Percentiles rank a stretch among this genome's conserved stretches.
These are phyloP conservation scores for Tylopilus vinaceipallidus DNA, from an alignment of 768 basidiomycete genomes.

Conservation along the genomic window DNA sequence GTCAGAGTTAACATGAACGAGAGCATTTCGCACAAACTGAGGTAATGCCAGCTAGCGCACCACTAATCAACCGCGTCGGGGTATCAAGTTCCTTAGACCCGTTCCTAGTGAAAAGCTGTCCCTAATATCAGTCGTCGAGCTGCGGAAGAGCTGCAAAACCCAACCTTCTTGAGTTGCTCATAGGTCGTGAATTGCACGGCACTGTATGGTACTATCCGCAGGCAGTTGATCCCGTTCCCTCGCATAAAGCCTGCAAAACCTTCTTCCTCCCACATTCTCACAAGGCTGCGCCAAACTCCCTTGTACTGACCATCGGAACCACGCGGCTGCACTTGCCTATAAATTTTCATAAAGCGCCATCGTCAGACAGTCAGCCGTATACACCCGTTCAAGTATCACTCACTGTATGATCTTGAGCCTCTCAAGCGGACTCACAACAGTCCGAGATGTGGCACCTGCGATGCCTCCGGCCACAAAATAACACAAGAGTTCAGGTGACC, in stretches of 20 bases:
- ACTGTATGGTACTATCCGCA: slow-evolving; percentile 92
- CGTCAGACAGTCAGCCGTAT: slow-evolving; percentile 1
- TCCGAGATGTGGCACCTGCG: slow-evolving; percentile 72
- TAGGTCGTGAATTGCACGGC: slow-evolving; percentile 87
- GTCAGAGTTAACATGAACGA: slow-evolving; percentile 6
- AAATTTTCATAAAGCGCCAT: slow-evolving; percentile 1
- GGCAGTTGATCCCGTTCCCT: slow-evolving; percentile 89
- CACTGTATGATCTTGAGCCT: slow-evolving; percentile 96
- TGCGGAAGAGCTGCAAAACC: not conserved
- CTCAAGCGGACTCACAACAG: slow-evolving; percentile 90
- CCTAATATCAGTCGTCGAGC: slow-evolving; percentile 28
- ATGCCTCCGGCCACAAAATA: slow-evolving; percentile 57
- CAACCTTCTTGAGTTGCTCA: slow-evolving; percentile 85
- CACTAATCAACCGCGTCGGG: slow-evolving; percentile 78
- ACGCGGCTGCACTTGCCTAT: slow-evolving; percentile 86
- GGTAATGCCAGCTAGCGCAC: slow-evolving; percentile 90
- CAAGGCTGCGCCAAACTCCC: slow-evolving; percentile 81
- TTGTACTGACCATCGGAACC: slow-evolving; percentile 65
- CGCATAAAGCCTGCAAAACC: slow-evolving; percentile 92
- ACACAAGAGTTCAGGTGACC: slow-evolving; percentile 33
- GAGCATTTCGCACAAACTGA: slow-evolving; percentile 74
- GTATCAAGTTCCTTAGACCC: slow-evolving; percentile 83
- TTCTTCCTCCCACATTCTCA: slow-evolving; percentile 88
- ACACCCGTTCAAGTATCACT: slow-evolving; percentile 30
- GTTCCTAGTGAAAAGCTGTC: slow-evolving; percentile 65